phyloP scores from a whole-genome alignment of 805 yeast species.

The Kuraishia piskuri region DNA sequence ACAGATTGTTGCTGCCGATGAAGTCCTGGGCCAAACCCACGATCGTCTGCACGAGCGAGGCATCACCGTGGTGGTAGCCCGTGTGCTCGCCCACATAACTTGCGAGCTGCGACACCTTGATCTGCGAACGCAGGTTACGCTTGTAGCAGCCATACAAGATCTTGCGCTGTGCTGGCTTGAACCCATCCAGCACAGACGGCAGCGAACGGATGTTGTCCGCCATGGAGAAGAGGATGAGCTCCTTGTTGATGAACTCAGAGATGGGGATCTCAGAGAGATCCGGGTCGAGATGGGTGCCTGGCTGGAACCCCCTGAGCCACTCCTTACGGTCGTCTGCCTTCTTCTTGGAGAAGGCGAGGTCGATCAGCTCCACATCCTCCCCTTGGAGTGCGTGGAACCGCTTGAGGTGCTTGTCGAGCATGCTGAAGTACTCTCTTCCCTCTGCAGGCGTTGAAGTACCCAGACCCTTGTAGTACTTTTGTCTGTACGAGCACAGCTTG shows the following conservation, averaged over 20 bases:
- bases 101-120: conserved; percentile 84
- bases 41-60: conserved; percentile 79
- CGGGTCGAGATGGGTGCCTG: conserved; percentile 90
- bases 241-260: conserved; percentile 90
- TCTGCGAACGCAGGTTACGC: conserved; percentile 65
- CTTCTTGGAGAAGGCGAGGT: conserved; percentile 88
- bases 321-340: conserved; percentile 96
- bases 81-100: conserved; percentile 87
- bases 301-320: conserved; percentile 86
- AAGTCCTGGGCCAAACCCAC: conserved; percentile 93
- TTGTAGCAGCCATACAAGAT: conserved; percentile 84
- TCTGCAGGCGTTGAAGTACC: conserved; percentile 88
- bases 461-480: conserved; percentile 96
- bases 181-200: conserved; percentile 89
- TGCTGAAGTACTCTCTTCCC: conserved; percentile 80
- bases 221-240: conserved; percentile 88
- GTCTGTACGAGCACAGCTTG: conserved; percentile 67
- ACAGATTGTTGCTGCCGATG: conserved; percentile 85
- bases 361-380: conserved; percentile 70
- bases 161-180: conserved; percentile 96
- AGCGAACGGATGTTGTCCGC: conserved; percentile 95
- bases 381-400: conserved; percentile 74
- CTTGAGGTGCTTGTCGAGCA: conserved; percentile 79
- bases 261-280: conserved; percentile 72
- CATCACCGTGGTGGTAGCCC: conserved; percentile 94